These are phyloP conservation scores for Rhinocladiella mackenziei DNA, from an alignment of 2,329 filamentous ascomycete species.

Conservation along the genomic window DNA sequence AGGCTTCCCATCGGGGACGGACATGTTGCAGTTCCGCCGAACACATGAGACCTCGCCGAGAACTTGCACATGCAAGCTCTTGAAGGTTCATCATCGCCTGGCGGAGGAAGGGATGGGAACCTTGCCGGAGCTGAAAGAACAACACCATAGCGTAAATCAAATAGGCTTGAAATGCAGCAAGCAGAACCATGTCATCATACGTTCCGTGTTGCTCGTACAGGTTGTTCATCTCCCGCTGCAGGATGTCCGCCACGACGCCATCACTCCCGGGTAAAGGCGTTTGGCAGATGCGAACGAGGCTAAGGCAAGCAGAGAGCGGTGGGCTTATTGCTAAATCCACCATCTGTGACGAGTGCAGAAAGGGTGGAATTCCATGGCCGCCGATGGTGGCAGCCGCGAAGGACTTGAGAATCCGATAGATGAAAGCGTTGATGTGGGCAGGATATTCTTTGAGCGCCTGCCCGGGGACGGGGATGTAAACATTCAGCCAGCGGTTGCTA, in stretches of 20 bases:
- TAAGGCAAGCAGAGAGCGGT: slow-evolving; percentile 43
- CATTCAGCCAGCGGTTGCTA: slow-evolving; percentile 48
- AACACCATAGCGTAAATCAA: slow-evolving; percentile 51
- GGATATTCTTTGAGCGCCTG: slow-evolving; percentile 45
- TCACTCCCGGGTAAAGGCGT: slow-evolving; percentile 36
- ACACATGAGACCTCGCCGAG: slow-evolving; percentile 44
- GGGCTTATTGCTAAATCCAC: slow-evolving; percentile 23
- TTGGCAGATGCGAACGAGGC: slow-evolving; percentile 41
- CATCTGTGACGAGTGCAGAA: slow-evolving; percentile 43
- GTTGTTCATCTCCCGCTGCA: slow-evolving; percentile 44
- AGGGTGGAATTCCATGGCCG: slow-evolving; percentile 42
- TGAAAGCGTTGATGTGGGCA: slow-evolving; percentile 36
- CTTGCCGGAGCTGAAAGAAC: slow-evolving; percentile 40
- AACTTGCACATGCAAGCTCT: slow-evolving; percentile 45
- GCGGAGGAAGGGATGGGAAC: slow-evolving; percentile 36
- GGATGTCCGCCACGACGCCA: slow-evolving; percentile 30
- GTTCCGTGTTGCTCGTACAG: slow-evolving; percentile 32
- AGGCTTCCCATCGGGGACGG: slow-evolving; percentile 51
- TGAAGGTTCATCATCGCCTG: slow-evolving; percentile 50
- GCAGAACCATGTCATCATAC: slow-evolving; percentile 33
- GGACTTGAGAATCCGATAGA: slow-evolving; percentile 43
- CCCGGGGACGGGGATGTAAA: slow-evolving; percentile 44
- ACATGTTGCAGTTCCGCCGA: slow-evolving; percentile 38
- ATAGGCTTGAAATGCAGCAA: slow-evolving; percentile 52
- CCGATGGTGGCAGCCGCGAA: slow-evolving; percentile 39